These are phyloP conservation scores for Colletotrichum truncatum DNA, from an alignment of 2,329 filamentous ascomycete species.

Conservation along the genomic window DNA sequence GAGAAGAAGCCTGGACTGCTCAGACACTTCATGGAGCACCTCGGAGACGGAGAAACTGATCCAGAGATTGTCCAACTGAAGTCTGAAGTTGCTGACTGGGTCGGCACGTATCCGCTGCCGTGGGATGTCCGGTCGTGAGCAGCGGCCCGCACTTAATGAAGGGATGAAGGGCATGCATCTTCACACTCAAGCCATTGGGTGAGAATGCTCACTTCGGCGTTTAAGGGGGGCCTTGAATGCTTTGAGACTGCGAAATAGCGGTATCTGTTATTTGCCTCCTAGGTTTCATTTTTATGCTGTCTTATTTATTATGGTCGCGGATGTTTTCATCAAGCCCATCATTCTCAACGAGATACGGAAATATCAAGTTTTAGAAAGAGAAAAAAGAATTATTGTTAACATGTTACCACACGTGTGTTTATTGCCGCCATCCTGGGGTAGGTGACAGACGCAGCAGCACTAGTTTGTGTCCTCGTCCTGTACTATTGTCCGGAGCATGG, in stretches of 20 bases:
- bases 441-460: too few relatives aligned
- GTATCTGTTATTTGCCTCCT: neutral
- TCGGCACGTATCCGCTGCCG: conserved; percentile 76
- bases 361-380: too few relatives aligned
- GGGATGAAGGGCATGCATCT: neutral
- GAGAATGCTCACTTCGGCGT: conserved; percentile 10
- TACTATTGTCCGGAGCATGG: too few relatives aligned
- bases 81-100: conserved; percentile 82
- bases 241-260: neutral
- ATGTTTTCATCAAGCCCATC: neutral
- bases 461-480: too few relatives aligned
- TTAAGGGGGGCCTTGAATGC: conserved; percentile 2
- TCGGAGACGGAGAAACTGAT: conserved; percentile 73
- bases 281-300: neutral
- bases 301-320: neutral
- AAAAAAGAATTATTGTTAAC: neutral
- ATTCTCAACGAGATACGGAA: conserved; percentile 6
- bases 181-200: neutral
- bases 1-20: conserved; percentile 73
- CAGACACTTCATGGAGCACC: conserved; percentile 73
- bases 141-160: neutral
- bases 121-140: conserved; percentile 58
- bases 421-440: too few relatives aligned
- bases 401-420: too few relatives aligned
- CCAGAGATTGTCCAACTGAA: conserved; percentile 77